Percentiles rank a stretch among this genome's conserved stretches.
Evolutionary conservation across 805 yeast genomes (phyloP).

Genomic region (Kodamaea leandrae): DNA sequence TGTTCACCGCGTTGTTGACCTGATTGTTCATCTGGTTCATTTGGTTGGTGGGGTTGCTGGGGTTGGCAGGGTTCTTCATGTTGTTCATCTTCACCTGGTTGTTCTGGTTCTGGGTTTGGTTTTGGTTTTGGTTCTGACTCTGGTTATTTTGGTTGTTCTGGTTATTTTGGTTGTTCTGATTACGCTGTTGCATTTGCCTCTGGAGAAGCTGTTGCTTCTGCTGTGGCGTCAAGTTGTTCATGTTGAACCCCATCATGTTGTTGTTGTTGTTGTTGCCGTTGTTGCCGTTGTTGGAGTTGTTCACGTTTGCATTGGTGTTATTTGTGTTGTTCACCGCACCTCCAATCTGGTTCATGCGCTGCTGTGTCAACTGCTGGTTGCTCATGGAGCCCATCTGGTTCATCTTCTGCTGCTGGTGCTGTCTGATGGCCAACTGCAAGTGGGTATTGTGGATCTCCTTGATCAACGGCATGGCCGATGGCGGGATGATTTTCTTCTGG

Average conservation of each 20-base stretch:
- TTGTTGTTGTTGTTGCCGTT: conserved; percentile 12
- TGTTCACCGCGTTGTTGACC: conserved; percentile 15
- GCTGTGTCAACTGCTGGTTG: conserved; percentile 4
- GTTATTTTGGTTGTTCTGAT: neutral
- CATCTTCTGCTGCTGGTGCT: conserved; percentile 45
- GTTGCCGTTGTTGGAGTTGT: conserved; percentile 10
- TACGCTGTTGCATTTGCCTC: conserved; percentile 33
- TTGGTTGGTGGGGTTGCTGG: conserved; percentile 22
- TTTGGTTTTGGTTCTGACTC: conserved; percentile 16
- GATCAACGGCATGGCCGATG: conserved; percentile 55
- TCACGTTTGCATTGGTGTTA: conserved; percentile 11
- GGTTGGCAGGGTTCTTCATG: conserved; percentile 10
- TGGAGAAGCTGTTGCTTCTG: conserved; percentile 39
- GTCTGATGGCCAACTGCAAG: conserved; percentile 53
- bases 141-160: neutral
- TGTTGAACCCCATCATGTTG: conserved; percentile 14
- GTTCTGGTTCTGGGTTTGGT: conserved; percentile 16
- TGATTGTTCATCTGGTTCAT: conserved; percentile 19
- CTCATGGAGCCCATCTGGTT: conserved; percentile 20
- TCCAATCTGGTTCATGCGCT: conserved; percentile 2
- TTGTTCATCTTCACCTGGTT: conserved; percentile 4
- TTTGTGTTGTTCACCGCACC: conserved; percentile 13
- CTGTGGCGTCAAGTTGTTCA: conserved; percentile 31
- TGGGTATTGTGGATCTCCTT: conserved; percentile 69
- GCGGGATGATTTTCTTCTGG: conserved; percentile 56